Conservation (phyloP, 192 early-diverging fungal genomes). For the Umbelopsis vinacea region DNA sequence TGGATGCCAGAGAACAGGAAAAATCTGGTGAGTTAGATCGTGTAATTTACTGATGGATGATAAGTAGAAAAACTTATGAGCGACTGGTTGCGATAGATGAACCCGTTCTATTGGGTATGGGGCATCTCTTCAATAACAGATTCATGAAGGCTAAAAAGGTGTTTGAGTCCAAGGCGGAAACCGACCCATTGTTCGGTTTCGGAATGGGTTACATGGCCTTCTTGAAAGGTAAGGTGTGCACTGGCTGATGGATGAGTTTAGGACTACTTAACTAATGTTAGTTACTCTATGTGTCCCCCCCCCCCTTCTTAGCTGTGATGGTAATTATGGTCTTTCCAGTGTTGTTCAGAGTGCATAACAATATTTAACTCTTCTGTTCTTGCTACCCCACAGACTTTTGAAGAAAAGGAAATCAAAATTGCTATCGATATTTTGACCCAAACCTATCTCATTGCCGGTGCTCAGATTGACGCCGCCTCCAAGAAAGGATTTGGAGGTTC, state of each 20-base stretch:
- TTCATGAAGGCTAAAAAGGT: slow-evolving; percentile 20
- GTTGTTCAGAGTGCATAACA: neutral
- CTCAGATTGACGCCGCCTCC: slow-evolving; percentile 25
- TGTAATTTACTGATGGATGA: neutral
- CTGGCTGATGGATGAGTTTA: neutral
- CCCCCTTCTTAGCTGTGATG: neutral
- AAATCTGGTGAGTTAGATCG: slow-evolving; percentile 5
- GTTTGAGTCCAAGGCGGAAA: slow-evolving; percentile 16
- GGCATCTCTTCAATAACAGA: slow-evolving; percentile 21
- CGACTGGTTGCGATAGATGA: slow-evolving; percentile 4
- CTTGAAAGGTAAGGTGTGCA: slow-evolving; percentile 22
- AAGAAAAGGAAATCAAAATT: slow-evolving; percentile 23
- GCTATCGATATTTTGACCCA: slow-evolving; percentile 29
- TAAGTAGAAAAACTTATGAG: neutral
- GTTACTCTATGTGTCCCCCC: too few species aligned
- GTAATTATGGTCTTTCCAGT: neutral
- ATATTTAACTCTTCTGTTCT: neutral
- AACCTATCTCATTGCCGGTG: slow-evolving; percentile 28
- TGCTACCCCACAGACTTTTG: slow-evolving; percentile 10
- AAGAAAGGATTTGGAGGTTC: slow-evolving; percentile 14
- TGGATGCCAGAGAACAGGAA: slow-evolving; percentile 29
- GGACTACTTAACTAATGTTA: neutral
- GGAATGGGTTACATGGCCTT: slow-evolving; percentile 31
- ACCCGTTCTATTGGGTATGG: slow-evolving; percentile 15
- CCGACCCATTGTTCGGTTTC: slow-evolving; percentile 15